Percentiles rank a stretch among this genome's conserved stretches.
These are phyloP conservation scores for Helotiales sp. DNA, from an alignment of 2,329 filamentous ascomycete genomes.

Conservation along the genomic window DNA sequence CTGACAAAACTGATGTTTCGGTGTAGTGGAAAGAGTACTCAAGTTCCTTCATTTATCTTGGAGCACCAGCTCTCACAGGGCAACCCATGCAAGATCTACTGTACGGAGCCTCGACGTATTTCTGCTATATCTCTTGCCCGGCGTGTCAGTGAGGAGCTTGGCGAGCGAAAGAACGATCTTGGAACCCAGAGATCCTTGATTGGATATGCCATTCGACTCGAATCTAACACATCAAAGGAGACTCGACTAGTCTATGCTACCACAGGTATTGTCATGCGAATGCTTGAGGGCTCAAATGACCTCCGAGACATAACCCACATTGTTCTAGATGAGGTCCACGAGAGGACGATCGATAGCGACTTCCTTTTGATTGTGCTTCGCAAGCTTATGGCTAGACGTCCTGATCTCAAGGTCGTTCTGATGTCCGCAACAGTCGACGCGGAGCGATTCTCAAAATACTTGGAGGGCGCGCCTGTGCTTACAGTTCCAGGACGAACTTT, in stretches of 20 bases:
- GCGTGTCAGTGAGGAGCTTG: slow-evolving; percentile 91
- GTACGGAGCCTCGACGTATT: slow-evolving; percentile 92
- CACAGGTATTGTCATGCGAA: slow-evolving; percentile 91
- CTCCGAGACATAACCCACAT: slow-evolving; percentile 89
- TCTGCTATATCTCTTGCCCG: slow-evolving; percentile 93
- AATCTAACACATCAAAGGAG: slow-evolving; percentile 79
- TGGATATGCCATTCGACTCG: slow-evolving; percentile 90
- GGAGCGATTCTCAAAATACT: slow-evolving; percentile 84
- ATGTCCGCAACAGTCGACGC: slow-evolving; percentile 99
- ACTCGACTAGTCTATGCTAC: slow-evolving; percentile 90
- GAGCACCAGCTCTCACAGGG: slow-evolving; percentile 84
- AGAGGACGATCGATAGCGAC: slow-evolving; percentile 94
- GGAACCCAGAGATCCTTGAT: slow-evolving; percentile 83
- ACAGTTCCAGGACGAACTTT: slow-evolving; percentile 93
- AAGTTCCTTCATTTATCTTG: slow-evolving; percentile 90
- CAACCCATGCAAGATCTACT: slow-evolving; percentile 86
- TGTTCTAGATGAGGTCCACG: slow-evolving; percentile 96
- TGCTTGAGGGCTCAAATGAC: slow-evolving; percentile 88
- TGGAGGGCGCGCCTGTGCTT: slow-evolving; percentile 81
- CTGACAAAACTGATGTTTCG: background rate
- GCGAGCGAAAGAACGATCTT: slow-evolving; percentile 78
- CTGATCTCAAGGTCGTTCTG: slow-evolving; percentile 86
- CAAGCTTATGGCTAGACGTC: slow-evolving; percentile 71
- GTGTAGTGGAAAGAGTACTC: slow-evolving; percentile 84
- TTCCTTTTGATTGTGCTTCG: slow-evolving; percentile 91